A percentile compares a stretch with the other conserved stretches of the same genome.
phyloP scores from a whole-genome alignment of 805 yeast genomes.

The Suhomyces sp. region DNA sequence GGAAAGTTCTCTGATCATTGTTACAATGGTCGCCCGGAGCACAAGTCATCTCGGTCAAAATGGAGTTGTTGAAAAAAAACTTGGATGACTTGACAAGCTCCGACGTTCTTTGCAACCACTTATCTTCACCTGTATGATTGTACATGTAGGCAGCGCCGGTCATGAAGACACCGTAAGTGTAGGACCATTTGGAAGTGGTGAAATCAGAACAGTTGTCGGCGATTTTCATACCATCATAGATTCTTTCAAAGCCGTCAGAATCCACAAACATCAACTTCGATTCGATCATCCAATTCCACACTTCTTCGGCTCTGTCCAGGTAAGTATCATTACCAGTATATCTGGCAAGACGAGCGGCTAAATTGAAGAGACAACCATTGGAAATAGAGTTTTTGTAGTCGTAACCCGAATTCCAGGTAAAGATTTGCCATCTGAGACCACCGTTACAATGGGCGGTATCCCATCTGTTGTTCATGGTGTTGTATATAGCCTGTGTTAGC shows the following conservation, averaged over 20 bases:
- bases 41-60: slow-evolving; percentile 66
- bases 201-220: slow-evolving; percentile 47
- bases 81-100: slow-evolving; percentile 37
- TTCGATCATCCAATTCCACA: slow-evolving; percentile 77
- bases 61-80: slow-evolving; percentile 44
- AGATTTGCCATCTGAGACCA: slow-evolving; percentile 96
- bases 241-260: slow-evolving; percentile 25
- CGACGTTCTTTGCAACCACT: slow-evolving; percentile 40
- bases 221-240: slow-evolving; percentile 60
- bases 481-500: slow-evolving; percentile 84
- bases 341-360: slow-evolving; percentile 84
- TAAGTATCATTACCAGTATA: slow-evolving; percentile 75
- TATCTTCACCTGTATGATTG: slow-evolving; percentile 50
- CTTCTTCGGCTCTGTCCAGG: slow-evolving; percentile 66
- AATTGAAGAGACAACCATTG: slow-evolving; percentile 85
- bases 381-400: slow-evolving; percentile 88
- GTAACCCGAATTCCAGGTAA: slow-evolving; percentile 90
- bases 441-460: slow-evolving; percentile 72
- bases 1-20: slow-evolving; percentile 74
- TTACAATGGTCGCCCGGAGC: slow-evolving; percentile 53
- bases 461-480: slow-evolving; percentile 91
- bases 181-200: slow-evolving; percentile 58
- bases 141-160: slow-evolving; percentile 71
- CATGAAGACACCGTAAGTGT: slow-evolving; percentile 65
- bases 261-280: slow-evolving; percentile 17